Conservation (phyloP, 768 basidiomycete species). For the Pulveroboletus sp. region DNA sequence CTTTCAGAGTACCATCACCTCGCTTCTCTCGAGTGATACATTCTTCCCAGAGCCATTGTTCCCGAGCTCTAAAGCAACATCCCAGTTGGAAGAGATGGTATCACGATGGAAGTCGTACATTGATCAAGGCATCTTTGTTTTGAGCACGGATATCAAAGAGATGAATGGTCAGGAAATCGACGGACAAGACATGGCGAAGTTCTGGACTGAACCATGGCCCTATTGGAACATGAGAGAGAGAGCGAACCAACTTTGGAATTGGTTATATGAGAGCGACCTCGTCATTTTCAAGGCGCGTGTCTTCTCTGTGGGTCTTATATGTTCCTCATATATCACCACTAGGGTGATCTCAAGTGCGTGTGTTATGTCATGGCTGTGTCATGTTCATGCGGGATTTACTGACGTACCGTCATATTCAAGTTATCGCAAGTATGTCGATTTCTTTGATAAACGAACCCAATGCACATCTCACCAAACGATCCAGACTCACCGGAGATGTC, state of each 20-base stretch:
- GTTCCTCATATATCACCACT: conserved; percentile 17
- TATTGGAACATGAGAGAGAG: conserved; percentile 69
- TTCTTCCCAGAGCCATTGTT: conserved; percentile 49
- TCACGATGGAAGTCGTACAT: conserved; percentile 71
- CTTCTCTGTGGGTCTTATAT: neutral
- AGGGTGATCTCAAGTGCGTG: conserved; percentile 89
- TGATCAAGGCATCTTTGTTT: conserved; percentile 60
- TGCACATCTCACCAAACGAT: conserved; percentile 1
- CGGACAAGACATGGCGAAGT: conserved; percentile 34
- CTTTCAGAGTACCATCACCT: conserved; percentile 56
- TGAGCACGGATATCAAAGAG: conserved; percentile 45
- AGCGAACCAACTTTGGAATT: conserved; percentile 48
- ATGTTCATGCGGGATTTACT: neutral
- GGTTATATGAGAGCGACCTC: conserved; percentile 53
- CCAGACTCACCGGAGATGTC: conserved; percentile 85
- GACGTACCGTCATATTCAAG: conserved; percentile 32
- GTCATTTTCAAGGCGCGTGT: conserved; percentile 77
- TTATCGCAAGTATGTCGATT: conserved; percentile 70
- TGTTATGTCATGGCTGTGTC: neutral
- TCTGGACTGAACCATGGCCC: conserved; percentile 74
- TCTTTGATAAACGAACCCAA: neutral
- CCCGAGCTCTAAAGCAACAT: conserved; percentile 25
- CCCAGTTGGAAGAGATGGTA: conserved; percentile 56
- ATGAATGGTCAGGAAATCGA: conserved; percentile 21
- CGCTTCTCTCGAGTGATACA: conserved; percentile 46